Evolutionary conservation across 805 yeast genomes (phyloP), one percentile per base, ranked within the genome.

Genomic region (Candida adriatica): DNA sequence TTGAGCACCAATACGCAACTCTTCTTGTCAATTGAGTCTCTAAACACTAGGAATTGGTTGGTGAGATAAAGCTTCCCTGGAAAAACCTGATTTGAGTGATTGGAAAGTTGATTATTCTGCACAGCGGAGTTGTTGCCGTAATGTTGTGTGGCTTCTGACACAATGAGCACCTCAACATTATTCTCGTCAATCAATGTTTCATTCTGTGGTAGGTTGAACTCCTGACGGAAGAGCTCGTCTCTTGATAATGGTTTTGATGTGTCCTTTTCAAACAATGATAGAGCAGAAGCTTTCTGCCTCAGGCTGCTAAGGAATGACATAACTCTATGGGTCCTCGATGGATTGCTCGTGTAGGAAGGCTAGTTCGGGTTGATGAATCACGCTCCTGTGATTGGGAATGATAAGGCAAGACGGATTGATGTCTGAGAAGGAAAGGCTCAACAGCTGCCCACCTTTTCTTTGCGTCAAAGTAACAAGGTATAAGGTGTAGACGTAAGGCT

Each of bases 61-160:
- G 95, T 81, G 26, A 92, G 55, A 43, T 63, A 79, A n/a, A 88
- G 45, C 58, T 67, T 59, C 46, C 98, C 83, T 32, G 82, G 58
- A 63, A 65, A 58, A 36, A 57, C 62, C 30, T 56, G 55, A 5
- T 62, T 56, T 8, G 55, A 36, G 21, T 45, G 46, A 14, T 44
- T 41, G 13, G 41, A 38, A 4, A 39, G 14, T 14, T 39, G 42
- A 15, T 29, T 29, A 22, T 30, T 37, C 15, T 33, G 31, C 13
- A 16, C 27, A 18, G 21, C 6, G 8, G n/a, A n/a, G n/a, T n/a
- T n/a, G n/a, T 13, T 33, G 16, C 28, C 35, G 24, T 38, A 31
- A 8, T 38, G 45, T 13, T 38, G 36, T 42, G 8, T 30, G 33
- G 7, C 50, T 7, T 36, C 37, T 6, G 40, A 36, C 2, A 55